Conservation (phyloP, 805 yeast species). For the Scheffersomyces ergatensis region DNA sequence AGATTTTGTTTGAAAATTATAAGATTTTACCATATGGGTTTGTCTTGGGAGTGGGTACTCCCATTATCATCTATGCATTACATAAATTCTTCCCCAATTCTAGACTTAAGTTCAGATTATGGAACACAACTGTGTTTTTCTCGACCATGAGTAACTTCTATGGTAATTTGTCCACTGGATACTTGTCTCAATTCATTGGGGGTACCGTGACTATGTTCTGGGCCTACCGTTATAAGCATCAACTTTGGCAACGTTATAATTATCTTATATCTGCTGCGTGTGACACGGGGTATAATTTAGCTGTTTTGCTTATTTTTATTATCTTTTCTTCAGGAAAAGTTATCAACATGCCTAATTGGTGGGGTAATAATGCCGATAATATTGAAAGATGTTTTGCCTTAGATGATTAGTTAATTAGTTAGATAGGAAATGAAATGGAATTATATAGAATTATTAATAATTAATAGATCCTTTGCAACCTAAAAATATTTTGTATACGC, state of each 20-base stretch:
- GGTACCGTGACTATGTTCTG: slow-evolving; percentile 45
- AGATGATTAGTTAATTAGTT: background rate
- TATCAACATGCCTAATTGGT: slow-evolving; percentile 36
- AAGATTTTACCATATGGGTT: slow-evolving; percentile 42
- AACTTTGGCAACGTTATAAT: slow-evolving; percentile 37
- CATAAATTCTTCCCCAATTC: slow-evolving; percentile 20
- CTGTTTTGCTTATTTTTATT: slow-evolving; percentile 32
- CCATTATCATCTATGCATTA: slow-evolving; percentile 23
- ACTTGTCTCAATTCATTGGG: slow-evolving; percentile 39
- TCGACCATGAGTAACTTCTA: slow-evolving; percentile 42
- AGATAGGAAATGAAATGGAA: too few species aligned
- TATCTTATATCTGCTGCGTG: slow-evolving; percentile 48
- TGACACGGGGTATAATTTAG: slow-evolving; percentile 44
- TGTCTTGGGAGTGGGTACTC: slow-evolving; percentile 32
- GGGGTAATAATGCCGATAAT: slow-evolving; percentile 39
- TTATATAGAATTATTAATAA: too few species aligned
- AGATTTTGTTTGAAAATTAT: slow-evolving; percentile 35
- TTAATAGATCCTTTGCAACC: background rate
- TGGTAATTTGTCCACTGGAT: slow-evolving; percentile 46
- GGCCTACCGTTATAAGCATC: slow-evolving; percentile 30
- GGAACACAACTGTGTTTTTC: slow-evolving; percentile 45
- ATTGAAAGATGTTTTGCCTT: slow-evolving; percentile 44
- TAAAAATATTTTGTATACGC: background rate
- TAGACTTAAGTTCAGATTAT: slow-evolving; percentile 20
- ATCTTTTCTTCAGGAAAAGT: slow-evolving; percentile 18